phyloP scores from a whole-genome alignment of 441 rosid genomes.

The Iberis amara region DNA sequence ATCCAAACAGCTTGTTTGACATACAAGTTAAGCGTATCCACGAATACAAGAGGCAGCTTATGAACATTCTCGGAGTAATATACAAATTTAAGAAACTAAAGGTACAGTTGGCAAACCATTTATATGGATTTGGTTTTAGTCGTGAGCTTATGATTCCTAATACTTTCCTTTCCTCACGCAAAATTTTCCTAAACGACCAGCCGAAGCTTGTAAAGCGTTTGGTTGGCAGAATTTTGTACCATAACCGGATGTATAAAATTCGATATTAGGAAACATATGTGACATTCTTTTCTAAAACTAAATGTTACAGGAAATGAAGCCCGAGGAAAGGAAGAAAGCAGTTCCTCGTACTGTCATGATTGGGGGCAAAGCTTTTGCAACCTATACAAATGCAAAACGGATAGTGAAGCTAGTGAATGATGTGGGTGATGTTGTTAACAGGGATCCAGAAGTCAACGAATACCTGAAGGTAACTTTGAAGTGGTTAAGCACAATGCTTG shows the following conservation, averaged over 20 bases:
- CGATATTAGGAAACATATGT: slow-evolving; percentile 10
- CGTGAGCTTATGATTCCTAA: neutral
- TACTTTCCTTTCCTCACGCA: slow-evolving; percentile 1
- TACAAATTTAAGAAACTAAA: slow-evolving; percentile 87
- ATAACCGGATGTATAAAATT: neutral
- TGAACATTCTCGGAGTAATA: slow-evolving; percentile 86
- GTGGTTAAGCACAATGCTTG: neutral
- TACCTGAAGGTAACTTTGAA: slow-evolving; percentile 64
- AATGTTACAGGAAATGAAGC: slow-evolving; percentile 71
- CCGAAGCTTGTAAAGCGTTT: slow-evolving; percentile 17
- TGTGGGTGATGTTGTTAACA: slow-evolving; percentile 84
- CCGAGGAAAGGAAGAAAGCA: slow-evolving; percentile 73
- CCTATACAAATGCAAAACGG: slow-evolving; percentile 93
- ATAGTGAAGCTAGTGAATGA: slow-evolving; percentile 94
- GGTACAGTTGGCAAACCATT: slow-evolving; percentile 41
- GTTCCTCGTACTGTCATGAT: slow-evolving; percentile 89
- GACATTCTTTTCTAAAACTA: slow-evolving; percentile 28
- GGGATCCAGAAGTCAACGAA: slow-evolving; percentile 85
- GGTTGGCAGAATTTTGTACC: neutral
- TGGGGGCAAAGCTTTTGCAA: slow-evolving; percentile 99
- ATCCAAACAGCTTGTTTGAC: slow-evolving; percentile 82
- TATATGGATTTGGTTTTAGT: slow-evolving; percentile 8
- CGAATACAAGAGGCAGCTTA: slow-evolving; percentile 93
- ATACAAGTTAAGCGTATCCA: slow-evolving; percentile 98
- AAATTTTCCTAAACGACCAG: neutral